Conservation (phyloP, 352 stramenopile genomes). For the Phytophthora quininea region DNA sequence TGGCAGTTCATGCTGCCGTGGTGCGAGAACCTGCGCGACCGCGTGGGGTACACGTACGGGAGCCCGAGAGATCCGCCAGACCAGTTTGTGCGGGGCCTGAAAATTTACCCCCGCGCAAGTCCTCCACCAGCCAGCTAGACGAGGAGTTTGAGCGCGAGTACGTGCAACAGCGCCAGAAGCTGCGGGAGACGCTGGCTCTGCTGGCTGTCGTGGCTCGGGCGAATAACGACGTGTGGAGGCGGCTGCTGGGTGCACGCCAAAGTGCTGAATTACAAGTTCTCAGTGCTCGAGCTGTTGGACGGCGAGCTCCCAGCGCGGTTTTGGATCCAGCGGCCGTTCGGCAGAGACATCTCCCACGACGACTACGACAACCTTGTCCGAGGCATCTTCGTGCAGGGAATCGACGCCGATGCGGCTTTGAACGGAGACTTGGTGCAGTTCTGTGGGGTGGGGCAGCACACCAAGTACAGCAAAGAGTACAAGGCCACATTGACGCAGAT, state of each 20-base stretch:
- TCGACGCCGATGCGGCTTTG: background rate
- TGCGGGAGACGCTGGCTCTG: slow-evolving; percentile 29
- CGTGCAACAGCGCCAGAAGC: background rate
- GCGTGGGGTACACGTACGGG: slow-evolving; percentile 6
- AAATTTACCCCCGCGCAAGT: background rate
- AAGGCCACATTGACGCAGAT: background rate
- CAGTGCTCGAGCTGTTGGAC: slow-evolving; percentile 13
- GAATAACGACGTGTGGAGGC: slow-evolving; percentile 25
- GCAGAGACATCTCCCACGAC: background rate
- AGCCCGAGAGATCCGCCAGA: background rate
- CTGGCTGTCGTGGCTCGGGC: slow-evolving; percentile 19
- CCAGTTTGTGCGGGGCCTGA: background rate
- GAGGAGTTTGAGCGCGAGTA: slow-evolving; percentile 8
- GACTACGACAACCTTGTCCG: slow-evolving; percentile 1
- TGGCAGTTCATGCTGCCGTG: slow-evolving; percentile 20
- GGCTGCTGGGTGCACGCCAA: slow-evolving; percentile 23
- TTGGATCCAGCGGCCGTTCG: slow-evolving; percentile 9
- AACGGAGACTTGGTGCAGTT: background rate
- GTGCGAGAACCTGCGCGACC: slow-evolving; percentile 8
- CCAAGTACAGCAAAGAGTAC: background rate
- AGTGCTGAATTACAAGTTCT: slow-evolving; percentile 12
- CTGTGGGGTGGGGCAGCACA: background rate
- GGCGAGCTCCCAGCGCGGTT: slow-evolving; percentile 22
- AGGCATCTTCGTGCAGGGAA: background rate
- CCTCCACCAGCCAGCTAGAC: background rate